Evolutionary conservation across 805 yeast species (phyloP).

Genomic region (Starmerella potacharoeniae): DNA sequence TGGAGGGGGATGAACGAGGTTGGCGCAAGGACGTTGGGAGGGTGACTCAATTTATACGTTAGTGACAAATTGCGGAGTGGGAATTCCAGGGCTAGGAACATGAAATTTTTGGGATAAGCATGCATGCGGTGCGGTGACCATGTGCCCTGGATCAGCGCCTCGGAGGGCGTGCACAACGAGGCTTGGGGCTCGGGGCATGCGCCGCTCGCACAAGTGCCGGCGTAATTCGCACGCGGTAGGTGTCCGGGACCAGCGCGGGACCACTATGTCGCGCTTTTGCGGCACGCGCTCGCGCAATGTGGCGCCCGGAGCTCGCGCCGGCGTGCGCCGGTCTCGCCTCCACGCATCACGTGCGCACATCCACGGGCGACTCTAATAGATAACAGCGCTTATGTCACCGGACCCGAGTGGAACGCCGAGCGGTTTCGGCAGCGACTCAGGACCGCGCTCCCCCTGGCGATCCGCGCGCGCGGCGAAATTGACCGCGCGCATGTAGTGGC

Average conservation of each 20-base stretch:
- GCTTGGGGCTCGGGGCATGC: not conserved
- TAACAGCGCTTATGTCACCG: not conserved
- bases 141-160: not conserved
- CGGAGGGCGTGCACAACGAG: slow-evolving; percentile 1
- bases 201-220: not conserved
- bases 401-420: not conserved
- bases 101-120: slow-evolving; percentile 6
- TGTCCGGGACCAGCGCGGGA: too few relatives aligned
- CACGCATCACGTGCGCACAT: not conserved
- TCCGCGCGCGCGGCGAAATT: too few relatives aligned
- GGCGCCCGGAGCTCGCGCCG: not conserved
- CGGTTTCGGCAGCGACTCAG: not conserved
- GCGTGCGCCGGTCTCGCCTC: not conserved
- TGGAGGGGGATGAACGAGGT: slow-evolving; percentile 12
- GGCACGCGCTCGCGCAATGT: not conserved
- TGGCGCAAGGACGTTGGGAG: not conserved
- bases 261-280: too few relatives aligned
- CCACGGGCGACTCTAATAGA: not conserved
- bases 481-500: too few relatives aligned
- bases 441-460: too few relatives aligned
- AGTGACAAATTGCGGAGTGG: slow-evolving; percentile 7
- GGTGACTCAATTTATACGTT: slow-evolving; percentile 13
- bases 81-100: slow-evolving; percentile 10
- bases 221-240: too few relatives aligned
- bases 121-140: not conserved